Evolutionary conservation across 2,329 filamentous ascomycete species (phyloP).

Genomic region (Rhytidhysteron rufulum): DNA sequence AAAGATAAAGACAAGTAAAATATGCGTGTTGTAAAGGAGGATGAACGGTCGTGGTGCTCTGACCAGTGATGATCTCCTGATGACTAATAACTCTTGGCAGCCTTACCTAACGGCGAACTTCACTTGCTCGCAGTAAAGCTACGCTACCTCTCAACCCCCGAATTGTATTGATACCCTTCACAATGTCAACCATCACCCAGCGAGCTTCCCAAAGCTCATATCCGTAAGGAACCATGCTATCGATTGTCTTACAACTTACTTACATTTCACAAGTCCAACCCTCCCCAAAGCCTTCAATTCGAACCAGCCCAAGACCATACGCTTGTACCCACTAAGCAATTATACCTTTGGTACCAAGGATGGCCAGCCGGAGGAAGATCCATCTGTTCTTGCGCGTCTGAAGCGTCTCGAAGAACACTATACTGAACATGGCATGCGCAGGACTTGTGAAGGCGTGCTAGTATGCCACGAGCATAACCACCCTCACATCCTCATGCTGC

Average conservation of each 20-base stretch:
- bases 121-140: too few species aligned
- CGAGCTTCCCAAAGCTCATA: slow-evolving; percentile 72
- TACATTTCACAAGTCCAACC: slow-evolving; percentile 55
- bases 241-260: slow-evolving; percentile 1
- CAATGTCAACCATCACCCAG: slow-evolving; percentile 82
- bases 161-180: too few species aligned
- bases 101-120: too few species aligned
- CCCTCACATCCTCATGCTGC: slow-evolving; percentile 96
- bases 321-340: slow-evolving; percentile 91
- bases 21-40: too few species aligned
- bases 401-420: slow-evolving; percentile 97
- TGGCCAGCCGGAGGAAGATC: slow-evolving; percentile 95
- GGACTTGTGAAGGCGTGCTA: slow-evolving; percentile 93
- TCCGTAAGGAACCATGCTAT: slow-evolving; percentile 44
- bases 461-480: slow-evolving; percentile 99
- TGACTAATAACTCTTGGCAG: too few species aligned
- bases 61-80: too few species aligned
- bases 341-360: slow-evolving; percentile 99
- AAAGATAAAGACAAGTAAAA: too few species aligned
- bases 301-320: slow-evolving; percentile 85
- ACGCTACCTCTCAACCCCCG: too few species aligned
- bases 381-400: slow-evolving; percentile 86
- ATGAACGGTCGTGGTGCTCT: too few species aligned
- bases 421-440: slow-evolving; percentile 85
- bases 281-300: slow-evolving; percentile 80